Evolutionary conservation across 2,329 filamentous ascomycete genomes (phyloP).

Genomic region (Clarireedia hainanense): DNA sequence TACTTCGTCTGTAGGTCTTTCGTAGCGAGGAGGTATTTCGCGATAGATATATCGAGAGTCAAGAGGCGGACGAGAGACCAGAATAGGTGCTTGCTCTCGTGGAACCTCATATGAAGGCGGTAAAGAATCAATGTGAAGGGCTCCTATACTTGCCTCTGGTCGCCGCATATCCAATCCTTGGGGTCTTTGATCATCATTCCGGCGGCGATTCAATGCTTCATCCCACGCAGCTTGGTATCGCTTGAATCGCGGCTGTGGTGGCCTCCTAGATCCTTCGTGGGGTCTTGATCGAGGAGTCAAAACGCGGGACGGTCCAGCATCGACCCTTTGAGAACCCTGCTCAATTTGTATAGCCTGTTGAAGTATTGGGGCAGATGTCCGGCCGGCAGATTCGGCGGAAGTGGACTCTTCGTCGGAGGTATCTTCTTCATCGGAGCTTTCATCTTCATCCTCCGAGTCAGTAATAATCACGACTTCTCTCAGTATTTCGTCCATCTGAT

Average conservation of each 20-base stretch:
- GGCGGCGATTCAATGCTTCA: conserved; percentile 24
- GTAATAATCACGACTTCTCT: conserved; percentile 57
- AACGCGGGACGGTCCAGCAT: background rate
- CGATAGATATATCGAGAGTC: background rate
- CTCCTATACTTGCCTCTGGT: conserved; percentile 9
- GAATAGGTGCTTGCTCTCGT: background rate
- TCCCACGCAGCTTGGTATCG: conserved; percentile 30
- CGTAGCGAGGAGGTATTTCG: background rate
- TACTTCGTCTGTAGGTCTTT: conserved; percentile 3
- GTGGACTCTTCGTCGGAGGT: conserved; percentile 15
- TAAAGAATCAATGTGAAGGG: background rate
- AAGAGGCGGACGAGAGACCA: background rate
- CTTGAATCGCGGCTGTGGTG: conserved; percentile 26
- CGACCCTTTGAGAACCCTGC: background rate
- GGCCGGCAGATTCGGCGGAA: conserved; percentile 13
- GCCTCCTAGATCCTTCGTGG: conserved; percentile 9
- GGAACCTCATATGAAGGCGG: background rate
- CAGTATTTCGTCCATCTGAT: conserved; percentile 59
- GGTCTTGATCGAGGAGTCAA: background rate
- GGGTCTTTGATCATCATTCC: conserved; percentile 5
- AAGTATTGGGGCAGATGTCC: conserved; percentile 12
- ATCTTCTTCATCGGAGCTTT: conserved; percentile 12
- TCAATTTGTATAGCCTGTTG: background rate
- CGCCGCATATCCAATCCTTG: background rate
- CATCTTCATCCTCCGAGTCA: conserved; percentile 27